phyloP scores from a whole-genome alignment of 164 flowering plant genomes.

The Sedum album region DNA sequence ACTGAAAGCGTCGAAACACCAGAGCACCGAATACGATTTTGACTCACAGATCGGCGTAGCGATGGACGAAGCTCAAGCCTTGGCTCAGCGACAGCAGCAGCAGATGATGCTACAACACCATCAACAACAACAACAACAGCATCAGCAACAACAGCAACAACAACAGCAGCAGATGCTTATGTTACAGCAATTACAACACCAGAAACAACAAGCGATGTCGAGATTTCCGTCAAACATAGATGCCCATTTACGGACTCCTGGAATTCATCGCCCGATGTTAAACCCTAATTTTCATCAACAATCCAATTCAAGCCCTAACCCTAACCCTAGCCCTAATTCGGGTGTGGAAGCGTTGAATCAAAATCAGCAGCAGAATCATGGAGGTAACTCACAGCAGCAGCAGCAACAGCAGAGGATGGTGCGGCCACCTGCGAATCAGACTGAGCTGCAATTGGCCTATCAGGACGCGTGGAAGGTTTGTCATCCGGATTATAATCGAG shows the following conservation, averaged over 20 bases:
- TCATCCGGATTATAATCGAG: constrained; percentile 88
- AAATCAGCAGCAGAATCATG: constrained; percentile 22
- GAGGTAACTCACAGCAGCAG: constrained; percentile 28
- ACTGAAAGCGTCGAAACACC: no score
- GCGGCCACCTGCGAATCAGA: constrained; percentile 35
- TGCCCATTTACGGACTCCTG: constrained; percentile 69
- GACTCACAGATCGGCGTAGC: no score
- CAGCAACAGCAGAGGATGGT: constrained; percentile 40
- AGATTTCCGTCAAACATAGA: constrained; percentile 93
- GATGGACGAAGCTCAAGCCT: no score
- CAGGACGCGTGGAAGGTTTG: constrained; percentile 97
- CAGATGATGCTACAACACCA: no score
- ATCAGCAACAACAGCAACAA: constrained; percentile 40
- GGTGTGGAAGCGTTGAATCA: constrained; percentile 16
- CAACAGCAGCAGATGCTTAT: constrained; percentile 35
- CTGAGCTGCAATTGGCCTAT: constrained; percentile 87
- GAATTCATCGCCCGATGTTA: constrained; percentile 31
- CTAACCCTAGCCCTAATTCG: constrained; percentile 4
- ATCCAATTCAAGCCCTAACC: constrained; percentile 13
- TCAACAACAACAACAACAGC: no score
- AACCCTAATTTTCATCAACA: constrained; percentile 29
- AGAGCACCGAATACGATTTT: no score
- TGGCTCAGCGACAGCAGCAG: no score
- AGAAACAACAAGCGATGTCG: constrained; percentile 34
- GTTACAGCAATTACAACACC: constrained; percentile 21